Conservation (phyloP, 2,329 filamentous ascomycete species). For the Drechslerella dactyloides region DNA sequence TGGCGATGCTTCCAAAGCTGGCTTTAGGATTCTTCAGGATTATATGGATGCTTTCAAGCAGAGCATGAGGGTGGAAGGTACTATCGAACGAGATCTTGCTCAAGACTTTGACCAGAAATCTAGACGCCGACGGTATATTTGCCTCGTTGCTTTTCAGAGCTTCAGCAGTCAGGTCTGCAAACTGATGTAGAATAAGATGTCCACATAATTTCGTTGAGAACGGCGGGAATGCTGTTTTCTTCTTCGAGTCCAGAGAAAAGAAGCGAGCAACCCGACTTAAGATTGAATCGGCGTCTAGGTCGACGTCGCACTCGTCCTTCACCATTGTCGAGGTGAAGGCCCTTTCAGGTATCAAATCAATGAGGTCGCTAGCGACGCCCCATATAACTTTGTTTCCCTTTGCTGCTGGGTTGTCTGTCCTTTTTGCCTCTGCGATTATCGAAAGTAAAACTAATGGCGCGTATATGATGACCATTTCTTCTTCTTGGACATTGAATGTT, state of each 20-base stretch:
- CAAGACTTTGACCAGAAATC: slow-evolving; percentile 53
- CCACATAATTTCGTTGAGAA: slow-evolving; percentile 49
- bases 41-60: slow-evolving; percentile 27
- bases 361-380: slow-evolving; percentile 63
- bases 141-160: slow-evolving; percentile 40
- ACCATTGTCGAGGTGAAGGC: slow-evolving; percentile 62
- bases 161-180: slow-evolving; percentile 35
- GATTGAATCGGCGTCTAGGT: slow-evolving; percentile 31
- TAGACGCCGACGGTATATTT: slow-evolving; percentile 52
- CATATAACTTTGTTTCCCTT: slow-evolving; percentile 62
- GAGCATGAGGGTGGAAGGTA: slow-evolving; percentile 19
- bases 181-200: slow-evolving; percentile 38
- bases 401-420: slow-evolving; percentile 52
- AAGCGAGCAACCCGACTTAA: slow-evolving; percentile 38
- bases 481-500: slow-evolving; percentile 91
- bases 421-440: slow-evolving; percentile 60
- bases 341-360: slow-evolving; percentile 68
- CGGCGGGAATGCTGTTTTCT: slow-evolving; percentile 34
- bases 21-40: slow-evolving; percentile 25
- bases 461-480: slow-evolving; percentile 90
- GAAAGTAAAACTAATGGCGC: slow-evolving; percentile 77
- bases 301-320: slow-evolving; percentile 36
- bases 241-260: slow-evolving; percentile 48
- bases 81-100: slow-evolving; percentile 52
- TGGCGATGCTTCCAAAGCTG: slow-evolving; percentile 52